These are phyloP conservation scores for Nakazawaea molendinolei DNA, from an alignment of 805 yeast genomes.

Conservation along the genomic window DNA sequence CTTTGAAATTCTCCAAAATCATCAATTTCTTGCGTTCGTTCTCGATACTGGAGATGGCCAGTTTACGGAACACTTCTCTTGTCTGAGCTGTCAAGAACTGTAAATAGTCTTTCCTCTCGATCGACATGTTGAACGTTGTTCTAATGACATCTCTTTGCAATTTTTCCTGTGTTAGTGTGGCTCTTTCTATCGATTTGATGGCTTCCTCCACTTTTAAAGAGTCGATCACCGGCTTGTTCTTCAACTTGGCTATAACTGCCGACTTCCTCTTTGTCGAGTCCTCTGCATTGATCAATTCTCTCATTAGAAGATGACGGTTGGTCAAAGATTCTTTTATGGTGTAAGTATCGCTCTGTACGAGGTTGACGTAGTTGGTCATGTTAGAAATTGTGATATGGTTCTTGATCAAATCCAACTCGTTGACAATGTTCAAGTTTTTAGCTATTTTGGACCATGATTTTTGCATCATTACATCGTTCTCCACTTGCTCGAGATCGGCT, in stretches of 20 bases:
- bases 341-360: conserved; percentile 68
- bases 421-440: conserved; percentile 58
- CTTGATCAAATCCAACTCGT: conserved; percentile 70
- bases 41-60: conserved; percentile 68
- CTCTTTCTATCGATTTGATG: conserved; percentile 67
- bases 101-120: conserved; percentile 60
- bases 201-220: conserved; percentile 92
- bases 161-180: conserved; percentile 69
- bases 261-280: conserved; percentile 64
- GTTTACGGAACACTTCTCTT: conserved; percentile 46
- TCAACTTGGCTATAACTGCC: conserved; percentile 62
- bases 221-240: conserved; percentile 66
- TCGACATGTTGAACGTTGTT: conserved; percentile 78
- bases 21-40: conserved; percentile 77
- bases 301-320: conserved; percentile 85
- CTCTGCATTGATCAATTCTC: conserved; percentile 80
- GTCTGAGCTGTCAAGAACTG: conserved; percentile 52
- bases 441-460: conserved; percentile 74
- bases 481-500: conserved; percentile 31
- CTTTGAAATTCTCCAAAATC: conserved; percentile 63
- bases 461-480: conserved; percentile 63
- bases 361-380: conserved; percentile 66
- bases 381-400: conserved; percentile 68
- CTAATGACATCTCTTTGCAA: conserved; percentile 73
- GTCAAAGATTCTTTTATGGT: conserved; percentile 89